A percentile compares a stretch with the other conserved stretches of the same genome.
phyloP scores from a whole-genome alignment of 495 filamentous ascomycete species.

The Lepraria neglecta region DNA sequence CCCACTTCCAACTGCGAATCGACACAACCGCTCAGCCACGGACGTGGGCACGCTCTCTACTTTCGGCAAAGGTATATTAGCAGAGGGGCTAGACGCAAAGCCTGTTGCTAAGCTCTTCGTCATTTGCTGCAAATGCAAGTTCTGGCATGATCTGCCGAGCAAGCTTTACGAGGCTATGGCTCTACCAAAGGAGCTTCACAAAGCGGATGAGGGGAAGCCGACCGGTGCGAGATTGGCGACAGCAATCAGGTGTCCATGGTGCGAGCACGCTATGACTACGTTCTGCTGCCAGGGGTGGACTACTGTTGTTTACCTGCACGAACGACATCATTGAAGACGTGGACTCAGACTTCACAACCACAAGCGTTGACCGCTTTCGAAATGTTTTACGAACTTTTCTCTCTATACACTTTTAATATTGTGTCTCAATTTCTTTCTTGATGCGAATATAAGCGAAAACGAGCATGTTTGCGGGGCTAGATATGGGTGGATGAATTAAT shows the following conservation, averaged over 20 bases:
- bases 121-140: slow-evolving; percentile 74
- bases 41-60: slow-evolving; percentile 14
- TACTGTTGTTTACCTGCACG: slow-evolving; percentile 60
- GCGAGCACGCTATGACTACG: slow-evolving; percentile 65
- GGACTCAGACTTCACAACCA: not conserved
- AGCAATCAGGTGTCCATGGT: slow-evolving; percentile 70
- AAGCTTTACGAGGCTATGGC: slow-evolving; percentile 69
- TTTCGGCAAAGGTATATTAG: slow-evolving; percentile 10
- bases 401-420: not conserved
- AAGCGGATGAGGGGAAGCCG: slow-evolving; percentile 18
- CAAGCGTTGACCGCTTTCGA: not conserved
- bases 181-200: slow-evolving; percentile 48
- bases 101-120: slow-evolving; percentile 70
- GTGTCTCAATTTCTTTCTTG: not conserved
- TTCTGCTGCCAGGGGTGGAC: slow-evolving; percentile 69
- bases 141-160: slow-evolving; percentile 74
- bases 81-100: slow-evolving; percentile 34
- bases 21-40: slow-evolving; percentile 18
- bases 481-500: not conserved
- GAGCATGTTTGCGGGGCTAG: not conserved
- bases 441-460: not conserved
- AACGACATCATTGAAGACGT: slow-evolving; percentile 50
- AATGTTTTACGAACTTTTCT: not conserved
- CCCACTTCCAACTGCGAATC: slow-evolving; percentile 10
- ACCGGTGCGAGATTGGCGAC: slow-evolving; percentile 33